These are phyloP conservation scores for Auricularia cornea DNA, from an alignment of 768 basidiomycete genomes.

Conservation along the genomic window DNA sequence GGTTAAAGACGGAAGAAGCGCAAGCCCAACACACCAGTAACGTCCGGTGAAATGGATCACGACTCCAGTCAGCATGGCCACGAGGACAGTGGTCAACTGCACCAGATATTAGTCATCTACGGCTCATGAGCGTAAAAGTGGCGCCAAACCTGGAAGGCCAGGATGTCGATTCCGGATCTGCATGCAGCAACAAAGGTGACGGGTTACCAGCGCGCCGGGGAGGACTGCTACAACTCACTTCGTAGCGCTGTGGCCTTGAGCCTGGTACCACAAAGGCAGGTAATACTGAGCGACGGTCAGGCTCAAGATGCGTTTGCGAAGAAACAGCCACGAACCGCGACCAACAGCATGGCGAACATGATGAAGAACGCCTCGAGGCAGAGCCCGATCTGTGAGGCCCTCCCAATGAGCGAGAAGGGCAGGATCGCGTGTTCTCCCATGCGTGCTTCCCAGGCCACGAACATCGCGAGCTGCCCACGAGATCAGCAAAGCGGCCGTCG, in stretches of 20 bases:
- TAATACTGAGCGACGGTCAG: conserved; percentile 15
- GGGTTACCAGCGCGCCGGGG: too few species aligned
- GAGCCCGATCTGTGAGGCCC: conserved; percentile 13
- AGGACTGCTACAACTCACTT: too few species aligned
- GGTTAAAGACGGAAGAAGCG: too few species aligned
- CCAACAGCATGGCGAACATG: conserved; percentile 4
- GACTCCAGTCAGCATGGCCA: conserved; percentile 17
- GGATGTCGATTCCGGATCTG: conserved; percentile 24
- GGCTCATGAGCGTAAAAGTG: too few species aligned
- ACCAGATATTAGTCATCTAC: conserved; percentile 12
- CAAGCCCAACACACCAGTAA: conserved; percentile 16
- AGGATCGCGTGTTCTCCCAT: conserved; percentile 30
- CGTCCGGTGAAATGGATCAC: conserved; percentile 22
- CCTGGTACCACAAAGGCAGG: conserved; percentile 20
- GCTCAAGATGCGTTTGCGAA: too few species aligned
- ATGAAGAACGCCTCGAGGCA: conserved; percentile 20
- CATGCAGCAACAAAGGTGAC: conserved; percentile 18
- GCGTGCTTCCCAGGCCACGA: conserved; percentile 20
- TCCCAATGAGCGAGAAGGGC: conserved; percentile 21
- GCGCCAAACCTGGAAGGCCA: conserved; percentile 15
- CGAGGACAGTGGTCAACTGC: conserved; percentile 14
- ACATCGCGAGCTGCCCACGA: not conserved
- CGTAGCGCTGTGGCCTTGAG: conserved; percentile 14
- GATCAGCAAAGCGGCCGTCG: too few species aligned
- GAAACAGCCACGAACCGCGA: too few species aligned